phyloP scores from a whole-genome alignment of 192 early-diverging fungal species.

The Podila clonocystis region DNA sequence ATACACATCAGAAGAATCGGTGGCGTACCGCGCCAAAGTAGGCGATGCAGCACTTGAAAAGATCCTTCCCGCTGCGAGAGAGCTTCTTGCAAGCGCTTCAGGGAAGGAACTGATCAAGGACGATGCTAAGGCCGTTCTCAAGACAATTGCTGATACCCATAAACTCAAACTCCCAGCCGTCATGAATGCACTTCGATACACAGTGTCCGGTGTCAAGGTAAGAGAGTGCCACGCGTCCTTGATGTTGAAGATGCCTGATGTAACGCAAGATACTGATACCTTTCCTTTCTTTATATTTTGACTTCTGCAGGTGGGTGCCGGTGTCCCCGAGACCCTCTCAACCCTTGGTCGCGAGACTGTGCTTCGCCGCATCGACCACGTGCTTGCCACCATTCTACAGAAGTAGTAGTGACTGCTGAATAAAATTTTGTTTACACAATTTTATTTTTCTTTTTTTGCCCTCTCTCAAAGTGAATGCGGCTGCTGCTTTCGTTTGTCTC shows the following conservation, averaged over 20 bases:
- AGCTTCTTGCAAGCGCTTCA: constrained; percentile 6
- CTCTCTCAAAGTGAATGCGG: too few species aligned
- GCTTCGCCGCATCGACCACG: constrained; percentile 38
- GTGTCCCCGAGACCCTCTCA: constrained; percentile 63
- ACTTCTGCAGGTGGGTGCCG: constrained; percentile 57
- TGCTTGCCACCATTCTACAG: not conserved
- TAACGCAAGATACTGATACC: not conserved
- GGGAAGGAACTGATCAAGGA: constrained; percentile 37
- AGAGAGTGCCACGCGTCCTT: not conserved
- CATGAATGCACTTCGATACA: constrained; percentile 73
- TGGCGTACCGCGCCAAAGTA: constrained; percentile 48
- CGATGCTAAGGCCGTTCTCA: constrained; percentile 42
- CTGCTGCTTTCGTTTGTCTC: not conserved
- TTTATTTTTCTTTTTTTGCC: constrained; percentile 26
- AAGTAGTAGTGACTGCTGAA: constrained; percentile 8
- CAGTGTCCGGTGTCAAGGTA: constrained; percentile 69
- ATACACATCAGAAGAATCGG: constrained; percentile 54
- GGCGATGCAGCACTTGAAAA: constrained; percentile 42
- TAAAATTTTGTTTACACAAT: constrained; percentile 4
- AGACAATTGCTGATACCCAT: constrained; percentile 42
- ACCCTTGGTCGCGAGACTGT: constrained; percentile 54
- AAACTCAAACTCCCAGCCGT: constrained; percentile 58
- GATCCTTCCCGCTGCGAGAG: constrained; percentile 10
- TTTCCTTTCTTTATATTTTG: not conserved
- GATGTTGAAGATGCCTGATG: not conserved